Conservation (phyloP, 768 basidiomycete genomes). For the Serpula lacrymans region DNA sequence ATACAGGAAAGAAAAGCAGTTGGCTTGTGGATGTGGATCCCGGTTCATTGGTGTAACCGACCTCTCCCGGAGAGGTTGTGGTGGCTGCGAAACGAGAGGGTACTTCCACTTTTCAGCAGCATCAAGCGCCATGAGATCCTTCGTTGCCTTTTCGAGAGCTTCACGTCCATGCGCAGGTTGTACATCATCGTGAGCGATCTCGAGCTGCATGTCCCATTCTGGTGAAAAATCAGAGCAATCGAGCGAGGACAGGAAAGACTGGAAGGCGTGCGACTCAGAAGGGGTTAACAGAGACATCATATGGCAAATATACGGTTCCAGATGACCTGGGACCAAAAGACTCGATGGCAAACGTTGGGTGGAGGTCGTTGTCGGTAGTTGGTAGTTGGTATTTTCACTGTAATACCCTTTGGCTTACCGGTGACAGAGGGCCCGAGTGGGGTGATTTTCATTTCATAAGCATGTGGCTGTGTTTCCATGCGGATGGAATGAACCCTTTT, state of each 20-base stretch:
- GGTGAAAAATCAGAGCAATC: slow-evolving; percentile 40
- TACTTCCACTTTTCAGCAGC: slow-evolving; percentile 35
- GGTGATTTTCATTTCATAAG: slow-evolving; percentile 14
- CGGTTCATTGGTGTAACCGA: slow-evolving; percentile 10
- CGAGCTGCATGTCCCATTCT: slow-evolving; percentile 46
- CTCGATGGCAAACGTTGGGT: no score
- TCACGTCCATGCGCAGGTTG: slow-evolving; percentile 54
- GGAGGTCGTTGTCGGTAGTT: no score
- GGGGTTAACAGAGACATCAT: slow-evolving; percentile 63
- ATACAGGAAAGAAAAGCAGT: slow-evolving; percentile 12
- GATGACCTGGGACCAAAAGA: no score
- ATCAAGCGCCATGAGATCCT: slow-evolving; percentile 78
- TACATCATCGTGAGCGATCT: slow-evolving; percentile 40
- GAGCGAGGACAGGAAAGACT: slow-evolving; percentile 60
- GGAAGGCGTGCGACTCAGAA: slow-evolving; percentile 63
- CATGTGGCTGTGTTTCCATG: slow-evolving; percentile 29
- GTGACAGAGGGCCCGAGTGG: no score
- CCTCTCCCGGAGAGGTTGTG: slow-evolving; percentile 4
- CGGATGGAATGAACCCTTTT: slow-evolving; percentile 18
- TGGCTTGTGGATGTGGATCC: slow-evolving; percentile 16
- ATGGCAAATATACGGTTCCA: no score
- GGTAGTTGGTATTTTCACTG: no score
- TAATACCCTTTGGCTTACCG: no score
- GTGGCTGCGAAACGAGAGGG: slow-evolving; percentile 17
- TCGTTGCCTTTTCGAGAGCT: slow-evolving; percentile 73